Percentiles rank a stretch among this genome's conserved stretches.
These are phyloP conservation scores for Cenchrus americanus DNA, from an alignment of 176 grass and related monocot genomes.

Conservation along the genomic window DNA sequence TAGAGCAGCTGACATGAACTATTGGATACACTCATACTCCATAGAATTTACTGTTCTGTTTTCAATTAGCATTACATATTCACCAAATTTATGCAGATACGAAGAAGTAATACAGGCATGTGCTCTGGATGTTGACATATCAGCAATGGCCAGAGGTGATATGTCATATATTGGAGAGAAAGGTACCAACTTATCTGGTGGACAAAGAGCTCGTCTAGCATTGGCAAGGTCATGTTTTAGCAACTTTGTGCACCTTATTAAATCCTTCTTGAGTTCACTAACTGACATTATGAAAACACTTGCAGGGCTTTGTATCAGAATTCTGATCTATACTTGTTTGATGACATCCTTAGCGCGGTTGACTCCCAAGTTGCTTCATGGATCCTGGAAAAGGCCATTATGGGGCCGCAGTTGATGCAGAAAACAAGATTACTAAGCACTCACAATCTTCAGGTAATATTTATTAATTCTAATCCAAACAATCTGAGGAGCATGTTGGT, in stretches of 20 bases:
- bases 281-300: constrained; percentile 40
- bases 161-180: constrained; percentile 82
- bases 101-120: constrained; percentile 86
- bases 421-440: constrained; percentile 95
- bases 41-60: constrained; percentile 14
- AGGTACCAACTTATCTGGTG: constrained; percentile 94
- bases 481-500: neutral
- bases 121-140: constrained; percentile 85
- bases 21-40: neutral
- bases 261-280: constrained; percentile 22
- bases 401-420: constrained; percentile 55
- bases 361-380: constrained; percentile 93
- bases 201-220: constrained; percentile 89
- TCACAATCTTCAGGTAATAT: constrained; percentile 76
- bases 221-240: constrained; percentile 70
- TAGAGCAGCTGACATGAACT: neutral
- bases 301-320: constrained; percentile 90
- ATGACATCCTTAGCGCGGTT: constrained; percentile 95
- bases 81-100: constrained; percentile 62
- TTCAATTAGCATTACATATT: constrained; percentile 25
- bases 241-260: constrained; percentile 1
- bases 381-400: constrained; percentile 75
- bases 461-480: constrained; percentile 1
- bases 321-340: constrained; percentile 85
- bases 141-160: constrained; percentile 77